Evolutionary conservation across 2,329 filamentous ascomycete genomes (phyloP).

Genomic region (Byssochlamys sp.): DNA sequence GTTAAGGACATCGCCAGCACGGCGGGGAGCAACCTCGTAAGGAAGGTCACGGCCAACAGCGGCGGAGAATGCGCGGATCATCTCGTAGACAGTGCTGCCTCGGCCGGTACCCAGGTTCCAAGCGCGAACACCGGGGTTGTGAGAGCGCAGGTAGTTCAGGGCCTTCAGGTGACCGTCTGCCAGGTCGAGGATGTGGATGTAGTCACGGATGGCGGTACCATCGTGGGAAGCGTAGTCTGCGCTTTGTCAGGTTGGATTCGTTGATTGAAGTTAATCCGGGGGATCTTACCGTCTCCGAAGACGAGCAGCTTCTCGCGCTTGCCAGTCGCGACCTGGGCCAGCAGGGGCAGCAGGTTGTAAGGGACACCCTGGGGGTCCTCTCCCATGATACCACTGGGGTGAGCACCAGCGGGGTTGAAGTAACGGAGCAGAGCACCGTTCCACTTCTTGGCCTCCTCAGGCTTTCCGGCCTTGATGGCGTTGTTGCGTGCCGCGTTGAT

Average conservation of each 20-base stretch:
- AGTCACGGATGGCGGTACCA: constrained; percentile 90
- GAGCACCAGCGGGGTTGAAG: constrained; percentile 93
- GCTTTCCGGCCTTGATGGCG: constrained; percentile 66
- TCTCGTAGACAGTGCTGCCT: constrained; percentile 92
- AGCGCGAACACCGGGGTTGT: constrained; percentile 79
- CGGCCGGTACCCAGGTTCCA: constrained; percentile 95
- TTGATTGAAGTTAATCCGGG: constrained; percentile 1
- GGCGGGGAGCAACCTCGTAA: constrained; percentile 74
- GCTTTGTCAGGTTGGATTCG: constrained; percentile 5
- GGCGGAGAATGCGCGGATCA: constrained; percentile 84
- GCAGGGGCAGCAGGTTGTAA: constrained; percentile 86
- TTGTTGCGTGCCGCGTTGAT: constrained; percentile 79
- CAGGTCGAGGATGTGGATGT: constrained; percentile 91
- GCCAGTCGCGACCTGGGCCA: constrained; percentile 91
- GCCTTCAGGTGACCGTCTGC: constrained; percentile 78
- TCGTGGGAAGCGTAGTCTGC: constrained; percentile 82
- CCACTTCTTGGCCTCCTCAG: constrained; percentile 65
- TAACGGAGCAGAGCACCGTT: constrained; percentile 89
- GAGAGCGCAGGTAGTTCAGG: constrained; percentile 74
- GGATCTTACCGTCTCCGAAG: constrained; percentile 70
- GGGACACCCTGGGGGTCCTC: constrained; percentile 93
- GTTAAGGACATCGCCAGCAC: constrained; percentile 84
- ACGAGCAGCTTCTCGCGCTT: constrained; percentile 89
- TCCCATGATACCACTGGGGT: constrained; percentile 93
- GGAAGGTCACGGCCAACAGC: constrained; percentile 77